Conservation (phyloP, 768 basidiomycete species). For the Mycena belliarum region DNA sequence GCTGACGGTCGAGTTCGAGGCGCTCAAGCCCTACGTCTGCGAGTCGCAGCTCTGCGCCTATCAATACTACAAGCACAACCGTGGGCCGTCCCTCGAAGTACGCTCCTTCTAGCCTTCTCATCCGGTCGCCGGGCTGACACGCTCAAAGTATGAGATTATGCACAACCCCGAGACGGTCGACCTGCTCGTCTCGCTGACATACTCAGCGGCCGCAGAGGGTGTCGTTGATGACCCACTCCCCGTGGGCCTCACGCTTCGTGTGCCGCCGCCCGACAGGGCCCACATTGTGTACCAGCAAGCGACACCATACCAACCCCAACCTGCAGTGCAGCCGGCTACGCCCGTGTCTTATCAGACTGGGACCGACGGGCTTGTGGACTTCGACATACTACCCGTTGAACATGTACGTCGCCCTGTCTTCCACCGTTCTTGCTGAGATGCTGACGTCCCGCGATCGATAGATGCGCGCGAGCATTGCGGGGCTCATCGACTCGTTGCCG, state of each 20-base stretch:
- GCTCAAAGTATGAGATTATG: constrained; percentile 63
- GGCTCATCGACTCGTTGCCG: constrained; percentile 28
- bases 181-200: constrained; percentile 65
- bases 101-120: constrained; percentile 12
- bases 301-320: neutral
- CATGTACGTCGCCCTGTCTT: constrained; percentile 1
- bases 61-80: constrained; percentile 66
- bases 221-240: constrained; percentile 60
- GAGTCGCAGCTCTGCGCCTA: constrained; percentile 64
- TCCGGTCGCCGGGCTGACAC: neutral
- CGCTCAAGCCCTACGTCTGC: constrained; percentile 76
- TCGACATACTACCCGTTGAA: constrained; percentile 14
- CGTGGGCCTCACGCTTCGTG: constrained; percentile 59
- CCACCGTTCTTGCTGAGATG: neutral
- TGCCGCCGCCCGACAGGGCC: constrained; percentile 38
- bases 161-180: constrained; percentile 67
- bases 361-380: constrained; percentile 19
- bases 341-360: neutral
- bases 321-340: neutral
- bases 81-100: constrained; percentile 70
- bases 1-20: constrained; percentile 51
- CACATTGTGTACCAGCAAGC: neutral
- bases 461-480: constrained; percentile 22
- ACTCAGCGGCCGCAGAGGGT: constrained; percentile 53
- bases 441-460: neutral